Evolutionary conservation across 257 asterid genomes (phyloP).

Genomic region (Phtheirospermum japonicum): DNA sequence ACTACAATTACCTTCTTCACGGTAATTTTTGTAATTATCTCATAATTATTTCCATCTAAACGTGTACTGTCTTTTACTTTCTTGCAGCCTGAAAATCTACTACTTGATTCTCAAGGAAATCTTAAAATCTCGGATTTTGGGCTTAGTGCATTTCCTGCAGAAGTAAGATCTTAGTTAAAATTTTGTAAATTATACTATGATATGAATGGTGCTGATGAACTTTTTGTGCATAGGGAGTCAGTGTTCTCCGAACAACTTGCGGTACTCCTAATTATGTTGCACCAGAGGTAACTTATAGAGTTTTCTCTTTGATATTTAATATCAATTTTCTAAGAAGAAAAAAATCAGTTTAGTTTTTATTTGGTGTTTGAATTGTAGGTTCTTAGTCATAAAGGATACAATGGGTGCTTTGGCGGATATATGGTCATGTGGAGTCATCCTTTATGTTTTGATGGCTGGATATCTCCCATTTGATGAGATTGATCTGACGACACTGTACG

Average conservation of each 20-base stretch:
- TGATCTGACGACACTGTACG: conserved; percentile 87
- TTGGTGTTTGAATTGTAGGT: conserved; percentile 49
- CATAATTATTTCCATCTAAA: conserved; percentile 18
- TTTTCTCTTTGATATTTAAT: conserved; percentile 15
- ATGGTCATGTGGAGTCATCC: conserved; percentile 99
- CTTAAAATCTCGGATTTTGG: conserved; percentile 96
- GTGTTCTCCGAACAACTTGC: conserved; percentile 87
- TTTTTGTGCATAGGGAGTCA: conserved; percentile 62
- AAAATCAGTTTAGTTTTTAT: conserved; percentile 19
- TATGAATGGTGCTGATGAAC: conserved; percentile 32
- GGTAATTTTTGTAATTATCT: neutral
- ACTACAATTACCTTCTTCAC: neutral
- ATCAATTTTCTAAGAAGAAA: neutral
- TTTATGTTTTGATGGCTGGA: conserved; percentile 93
- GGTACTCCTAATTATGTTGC: conserved; percentile 99
- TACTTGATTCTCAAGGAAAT: conserved; percentile 93
- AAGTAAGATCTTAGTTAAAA: conserved; percentile 43
- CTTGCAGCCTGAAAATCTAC: conserved; percentile 93
- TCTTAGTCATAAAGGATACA: conserved; percentile 93
- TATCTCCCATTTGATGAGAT: conserved; percentile 98
- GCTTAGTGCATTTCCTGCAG: conserved; percentile 88
- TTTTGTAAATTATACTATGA: conserved; percentile 4
- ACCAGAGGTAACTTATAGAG: conserved; percentile 67
- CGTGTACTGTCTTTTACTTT: conserved; percentile 28
- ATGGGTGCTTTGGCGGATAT: conserved; percentile 96